Evolutionary conservation across 1,284 basidiomycete species (phyloP).

Genomic region (Ceratobasidium sp.): DNA sequence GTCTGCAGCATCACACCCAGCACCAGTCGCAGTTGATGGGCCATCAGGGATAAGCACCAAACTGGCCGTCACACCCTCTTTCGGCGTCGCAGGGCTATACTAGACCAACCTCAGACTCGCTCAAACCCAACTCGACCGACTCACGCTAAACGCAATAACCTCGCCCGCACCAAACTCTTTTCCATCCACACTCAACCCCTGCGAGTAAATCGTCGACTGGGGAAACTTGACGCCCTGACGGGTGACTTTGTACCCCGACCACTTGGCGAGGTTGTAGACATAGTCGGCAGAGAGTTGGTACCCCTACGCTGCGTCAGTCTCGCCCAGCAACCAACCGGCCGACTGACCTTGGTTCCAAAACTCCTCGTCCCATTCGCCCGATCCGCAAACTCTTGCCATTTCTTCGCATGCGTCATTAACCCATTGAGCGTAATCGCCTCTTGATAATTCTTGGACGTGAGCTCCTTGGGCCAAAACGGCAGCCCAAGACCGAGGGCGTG

Average conservation of each 20-base stretch:
- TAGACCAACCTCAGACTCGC: neutral
- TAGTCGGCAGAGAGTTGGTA: slow-evolving; percentile 26
- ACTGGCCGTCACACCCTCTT: slow-evolving; percentile 3
- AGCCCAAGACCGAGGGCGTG: neutral
- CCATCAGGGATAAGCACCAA: slow-evolving; percentile 20
- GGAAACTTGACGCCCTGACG: slow-evolving; percentile 13
- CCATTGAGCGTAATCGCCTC: slow-evolving; percentile 14
- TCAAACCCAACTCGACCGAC: neutral
- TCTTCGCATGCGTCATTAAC: slow-evolving; percentile 12
- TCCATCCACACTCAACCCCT: slow-evolving; percentile 2
- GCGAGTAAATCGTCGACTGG: slow-evolving; percentile 20
- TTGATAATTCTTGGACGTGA: slow-evolving; percentile 26
- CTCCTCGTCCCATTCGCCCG: slow-evolving; percentile 31
- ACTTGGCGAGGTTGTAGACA: slow-evolving; percentile 21
- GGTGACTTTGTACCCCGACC: slow-evolving; percentile 14
- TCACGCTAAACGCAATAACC: slow-evolving; percentile 29
- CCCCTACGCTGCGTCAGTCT: neutral
- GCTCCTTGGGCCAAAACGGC: slow-evolving; percentile 8
- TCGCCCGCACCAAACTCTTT: slow-evolving; percentile 16
- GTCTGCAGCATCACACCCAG: slow-evolving; percentile 22
- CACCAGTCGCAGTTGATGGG: slow-evolving; percentile 1
- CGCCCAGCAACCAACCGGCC: neutral
- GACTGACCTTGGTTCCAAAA: slow-evolving; percentile 11
- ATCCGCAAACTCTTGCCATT: slow-evolving; percentile 31
- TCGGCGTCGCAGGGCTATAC: slow-evolving; percentile 22